phyloP scores from a whole-genome alignment of 768 basidiomycete genomes.

The Pholiota molesta region DNA sequence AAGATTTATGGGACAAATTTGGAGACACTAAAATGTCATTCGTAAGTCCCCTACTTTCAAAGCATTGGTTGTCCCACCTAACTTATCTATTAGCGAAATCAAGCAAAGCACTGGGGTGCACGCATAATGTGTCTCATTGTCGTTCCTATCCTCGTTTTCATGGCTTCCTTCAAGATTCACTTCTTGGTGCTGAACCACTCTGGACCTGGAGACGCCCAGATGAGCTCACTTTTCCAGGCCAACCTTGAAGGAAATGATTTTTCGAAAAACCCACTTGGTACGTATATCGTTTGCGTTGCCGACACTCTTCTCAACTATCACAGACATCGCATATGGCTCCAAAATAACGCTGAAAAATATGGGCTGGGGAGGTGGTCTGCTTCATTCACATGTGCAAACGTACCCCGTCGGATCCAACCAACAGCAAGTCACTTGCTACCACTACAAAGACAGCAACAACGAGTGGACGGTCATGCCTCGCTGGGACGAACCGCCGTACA shows the following conservation, averaged over 20 bases:
- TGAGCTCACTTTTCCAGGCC: constrained; percentile 98
- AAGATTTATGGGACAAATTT: constrained; percentile 98
- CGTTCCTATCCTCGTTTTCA: constrained; percentile 90
- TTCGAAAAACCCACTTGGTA: constrained; percentile 84
- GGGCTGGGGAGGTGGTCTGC: constrained; percentile 95
- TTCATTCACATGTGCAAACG: constrained; percentile 97
- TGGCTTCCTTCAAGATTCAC: constrained; percentile 94
- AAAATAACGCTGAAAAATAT: constrained; percentile 94
- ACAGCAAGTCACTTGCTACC: constrained; percentile 98
- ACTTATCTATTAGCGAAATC: constrained; percentile 62
- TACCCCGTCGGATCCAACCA: constrained; percentile 91
- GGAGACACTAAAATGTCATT: constrained; percentile 91
- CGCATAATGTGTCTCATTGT: constrained; percentile 85
- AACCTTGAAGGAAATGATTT: constrained; percentile 96
- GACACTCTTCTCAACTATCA: neutral
- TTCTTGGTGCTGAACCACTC: constrained; percentile 93
- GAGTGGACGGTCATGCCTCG: constrained; percentile 80
- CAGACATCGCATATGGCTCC: constrained; percentile 90
- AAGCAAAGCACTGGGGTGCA: constrained; percentile 90
- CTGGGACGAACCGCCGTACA: constrained; percentile 75
- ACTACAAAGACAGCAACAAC: constrained; percentile 99
- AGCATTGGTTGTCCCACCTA: constrained; percentile 2
- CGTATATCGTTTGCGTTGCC: constrained; percentile 18
- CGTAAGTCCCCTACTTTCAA: constrained; percentile 48
- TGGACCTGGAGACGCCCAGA: constrained; percentile 96